Conservation (phyloP, 2,329 filamentous ascomycete species). For the Exophiala phaeomuriformis region DNA sequence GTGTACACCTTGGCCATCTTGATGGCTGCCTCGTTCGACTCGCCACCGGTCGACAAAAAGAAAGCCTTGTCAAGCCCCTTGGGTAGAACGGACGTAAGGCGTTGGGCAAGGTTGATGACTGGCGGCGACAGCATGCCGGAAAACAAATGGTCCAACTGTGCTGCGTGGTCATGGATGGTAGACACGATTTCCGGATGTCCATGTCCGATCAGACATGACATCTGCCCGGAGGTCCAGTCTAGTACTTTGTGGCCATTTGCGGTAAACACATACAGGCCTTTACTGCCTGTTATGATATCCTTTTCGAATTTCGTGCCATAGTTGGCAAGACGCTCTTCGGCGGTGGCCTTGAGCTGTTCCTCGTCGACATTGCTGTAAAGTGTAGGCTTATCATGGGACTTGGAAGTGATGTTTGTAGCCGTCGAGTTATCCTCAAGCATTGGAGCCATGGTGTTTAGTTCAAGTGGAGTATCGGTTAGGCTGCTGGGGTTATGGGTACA, state of each 20-base stretch:
- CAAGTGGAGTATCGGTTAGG: too few relatives aligned
- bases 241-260: constrained; percentile 41
- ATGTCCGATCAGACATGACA: constrained; percentile 54
- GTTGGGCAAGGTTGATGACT: constrained; percentile 49
- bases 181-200: constrained; percentile 52
- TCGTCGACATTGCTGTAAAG: constrained; percentile 35
- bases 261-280: constrained; percentile 44
- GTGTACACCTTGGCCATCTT: constrained; percentile 58
- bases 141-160: constrained; percentile 52
- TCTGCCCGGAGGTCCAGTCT: constrained; percentile 56
- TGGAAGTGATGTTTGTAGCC: constrained; percentile 35
- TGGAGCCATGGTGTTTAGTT: constrained; percentile 19
- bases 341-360: constrained; percentile 28
- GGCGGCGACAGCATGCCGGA: constrained; percentile 53
- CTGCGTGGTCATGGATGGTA: constrained; percentile 44
- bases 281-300: constrained; percentile 40
- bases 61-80: constrained; percentile 48
- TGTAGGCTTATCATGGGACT: constrained; percentile 27
- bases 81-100: constrained; percentile 46
- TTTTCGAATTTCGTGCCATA: constrained; percentile 30
- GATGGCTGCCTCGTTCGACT: constrained; percentile 56
- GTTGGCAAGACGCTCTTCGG: constrained; percentile 29
- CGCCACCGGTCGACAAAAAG: constrained; percentile 52
- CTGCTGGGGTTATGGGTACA: too few relatives aligned
- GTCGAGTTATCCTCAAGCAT: constrained; percentile 25